Evolutionary conservation across 208 protist genomes (phyloP).

Genomic region (Wallacemonas sp.): DNA sequence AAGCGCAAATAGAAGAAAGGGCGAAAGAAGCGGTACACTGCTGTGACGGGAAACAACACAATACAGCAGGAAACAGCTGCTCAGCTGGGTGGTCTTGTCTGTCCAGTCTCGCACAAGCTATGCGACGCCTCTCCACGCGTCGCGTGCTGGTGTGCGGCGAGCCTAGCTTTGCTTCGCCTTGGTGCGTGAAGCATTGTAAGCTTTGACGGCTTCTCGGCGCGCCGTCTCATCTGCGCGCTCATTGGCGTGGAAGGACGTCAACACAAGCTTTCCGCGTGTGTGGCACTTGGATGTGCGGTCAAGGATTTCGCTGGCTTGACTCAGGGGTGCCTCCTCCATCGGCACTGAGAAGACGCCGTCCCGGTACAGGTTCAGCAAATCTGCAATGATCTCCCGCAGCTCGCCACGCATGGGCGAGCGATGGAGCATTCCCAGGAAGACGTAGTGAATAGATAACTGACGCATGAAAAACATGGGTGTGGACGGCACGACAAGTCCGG

Average conservation of each 20-base stretch:
- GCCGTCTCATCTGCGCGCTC: constrained; percentile 28
- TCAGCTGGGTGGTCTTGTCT: no score
- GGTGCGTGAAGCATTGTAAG: no score
- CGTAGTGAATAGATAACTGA: constrained; percentile 65
- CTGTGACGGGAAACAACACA: no score
- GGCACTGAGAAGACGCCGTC: constrained; percentile 43
- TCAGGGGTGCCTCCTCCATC: constrained; percentile 47
- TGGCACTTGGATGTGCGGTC: constrained; percentile 43
- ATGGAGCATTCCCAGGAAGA: constrained; percentile 48
- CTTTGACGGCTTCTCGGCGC: no score
- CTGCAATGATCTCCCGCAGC: constrained; percentile 38
- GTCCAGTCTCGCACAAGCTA: no score
- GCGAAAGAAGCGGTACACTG: no score
- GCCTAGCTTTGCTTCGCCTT: no score
- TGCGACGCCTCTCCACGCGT: no score
- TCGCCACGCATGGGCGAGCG: constrained; percentile 26
- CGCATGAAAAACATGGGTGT: constrained; percentile 47
- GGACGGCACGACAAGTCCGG: constrained; percentile 24
- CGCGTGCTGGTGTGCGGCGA: no score
- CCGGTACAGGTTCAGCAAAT: constrained; percentile 42
- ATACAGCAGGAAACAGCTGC: no score
- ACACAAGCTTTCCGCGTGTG: constrained; percentile 65
- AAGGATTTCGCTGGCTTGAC: constrained; percentile 35
- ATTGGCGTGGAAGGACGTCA: constrained; percentile 47
- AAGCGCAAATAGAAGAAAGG: no score